Conservation (phyloP, 23 red algal genomes). For the Porphyridium purpureum region DNA sequence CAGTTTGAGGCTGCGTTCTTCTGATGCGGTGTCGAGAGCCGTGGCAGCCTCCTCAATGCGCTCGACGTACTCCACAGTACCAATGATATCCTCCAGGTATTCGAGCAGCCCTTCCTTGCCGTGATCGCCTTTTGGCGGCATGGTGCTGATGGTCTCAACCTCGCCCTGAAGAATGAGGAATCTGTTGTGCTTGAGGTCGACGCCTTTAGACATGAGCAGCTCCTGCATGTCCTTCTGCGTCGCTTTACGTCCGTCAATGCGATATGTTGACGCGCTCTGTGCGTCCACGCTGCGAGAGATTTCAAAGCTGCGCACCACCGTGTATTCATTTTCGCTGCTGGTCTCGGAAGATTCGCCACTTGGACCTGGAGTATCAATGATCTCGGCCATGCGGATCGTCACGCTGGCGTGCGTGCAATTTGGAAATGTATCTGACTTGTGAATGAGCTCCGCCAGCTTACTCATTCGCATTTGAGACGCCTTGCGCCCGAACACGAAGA, state of each 20-base stretch:
- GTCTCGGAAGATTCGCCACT: no score
- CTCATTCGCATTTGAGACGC: constrained; percentile 79
- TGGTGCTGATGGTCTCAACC: constrained; percentile 78
- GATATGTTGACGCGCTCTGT: constrained; percentile 75
- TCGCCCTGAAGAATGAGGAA: constrained; percentile 99
- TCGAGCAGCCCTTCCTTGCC: constrained; percentile 87
- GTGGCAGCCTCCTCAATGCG: constrained; percentile 18
- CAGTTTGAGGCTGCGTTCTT: constrained; percentile 63
- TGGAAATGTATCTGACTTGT: constrained; percentile 42
- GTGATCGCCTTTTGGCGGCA: constrained; percentile 63
- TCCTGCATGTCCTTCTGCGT: constrained; percentile 42
- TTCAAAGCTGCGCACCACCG: constrained; percentile 27
- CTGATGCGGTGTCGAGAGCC: constrained; percentile 29
- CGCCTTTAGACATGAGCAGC: constrained; percentile 60
- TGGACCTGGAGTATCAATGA: constrained; percentile 74
- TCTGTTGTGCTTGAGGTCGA: constrained; percentile 91
- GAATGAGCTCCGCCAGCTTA: constrained; percentile 76
- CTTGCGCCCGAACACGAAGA: constrained; percentile 93
- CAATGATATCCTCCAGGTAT: constrained; percentile 98
- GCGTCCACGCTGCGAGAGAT: constrained; percentile 51
- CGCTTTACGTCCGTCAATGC: constrained; percentile 31
- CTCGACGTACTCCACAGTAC: constrained; percentile 36
- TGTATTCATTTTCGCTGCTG: constrained; percentile 35
- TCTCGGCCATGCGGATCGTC: constrained; percentile 75
- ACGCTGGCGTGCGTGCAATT: constrained; percentile 44